Evolutionary conservation across 202 grass and related monocot species (phyloP), one percentile per base, ranked within the genome.

Genomic region (Setaria viridis): DNA sequence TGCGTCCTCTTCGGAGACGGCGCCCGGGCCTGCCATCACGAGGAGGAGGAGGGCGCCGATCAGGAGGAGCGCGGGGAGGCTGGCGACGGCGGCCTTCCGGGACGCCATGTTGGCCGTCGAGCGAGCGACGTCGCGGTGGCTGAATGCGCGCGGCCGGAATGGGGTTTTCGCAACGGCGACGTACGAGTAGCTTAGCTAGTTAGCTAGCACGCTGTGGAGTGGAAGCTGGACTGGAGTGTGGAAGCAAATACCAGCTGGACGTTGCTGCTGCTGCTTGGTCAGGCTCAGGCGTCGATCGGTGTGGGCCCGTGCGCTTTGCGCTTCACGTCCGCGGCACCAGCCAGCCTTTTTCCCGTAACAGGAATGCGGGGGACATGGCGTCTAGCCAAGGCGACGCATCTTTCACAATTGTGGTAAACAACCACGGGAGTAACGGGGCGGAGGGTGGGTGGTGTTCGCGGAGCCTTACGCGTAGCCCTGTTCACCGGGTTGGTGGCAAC

Each of bases 181-280:
- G 58, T 62, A 11, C n/a, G 8, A 25, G 25, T 37, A 3, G 35
- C 3, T 3, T 37, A 37, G 35, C 35, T 37, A 37, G 35, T 37
- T 37, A 37, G 42, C 0, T 45, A 45, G 42, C 43, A 10, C 8
- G 3, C 50, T 49, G 47, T 5, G 59, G 25, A 60, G 58, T 32
- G 19, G 56, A 17, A 20, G 59, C 25, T 32, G 10, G 25, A 32
- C 25, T 32, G 59, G 25, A 64, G 30, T 30, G 59, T 32, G 60
- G 60, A 32, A 62, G 5, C 59, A 62, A 62, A 62, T 62, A 14
- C 59, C 25, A 62, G 59, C 11, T 32, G 25, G 59, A 6, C 29
- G 56, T 20, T 62, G 58, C 21, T 64, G 11, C 60, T 63, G 62
- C 59, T 62, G 25, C 59, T 62, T 62, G 62, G 62, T 64, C 62